Percentiles rank a stretch among this genome's conserved stretches.
These are phyloP conservation scores for Bruguiera parviflora DNA, from an alignment of 345 rosid species.

Conservation along the genomic window DNA sequence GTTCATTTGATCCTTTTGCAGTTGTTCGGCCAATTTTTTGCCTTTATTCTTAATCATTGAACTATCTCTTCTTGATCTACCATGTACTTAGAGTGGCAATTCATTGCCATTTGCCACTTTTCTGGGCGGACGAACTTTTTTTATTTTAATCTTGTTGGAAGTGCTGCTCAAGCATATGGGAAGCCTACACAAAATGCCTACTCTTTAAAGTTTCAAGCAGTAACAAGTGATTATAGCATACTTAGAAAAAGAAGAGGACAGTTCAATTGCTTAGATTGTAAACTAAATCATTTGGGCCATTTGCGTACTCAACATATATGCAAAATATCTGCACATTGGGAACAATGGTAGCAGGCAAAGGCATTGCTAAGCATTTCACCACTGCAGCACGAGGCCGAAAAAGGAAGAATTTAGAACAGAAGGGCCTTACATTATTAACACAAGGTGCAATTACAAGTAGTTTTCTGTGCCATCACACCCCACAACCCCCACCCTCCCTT, in stretches of 20 bases:
- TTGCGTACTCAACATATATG: neutral
- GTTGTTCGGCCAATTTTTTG: no score
- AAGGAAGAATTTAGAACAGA: neutral
- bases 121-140: neutral
- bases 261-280: no score
- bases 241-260: no score
- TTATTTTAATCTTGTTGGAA: neutral
- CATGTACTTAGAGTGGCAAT: neutral
- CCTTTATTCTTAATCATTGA: neutral
- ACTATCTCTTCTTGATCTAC: neutral
- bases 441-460: neutral
- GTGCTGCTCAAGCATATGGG: neutral
- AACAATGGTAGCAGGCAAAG: neutral
- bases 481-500: neutral
- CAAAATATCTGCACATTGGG: neutral
- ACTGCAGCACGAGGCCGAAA: neutral
- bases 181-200: no score
- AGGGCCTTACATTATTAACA: neutral
- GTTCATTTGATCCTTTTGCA: neutral
- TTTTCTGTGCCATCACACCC: neutral
- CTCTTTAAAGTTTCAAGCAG: neutral
- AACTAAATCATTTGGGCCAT: no score
- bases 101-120: no score
- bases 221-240: neutral
- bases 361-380: neutral